Evolutionary conservation across 2,329 filamentous ascomycete genomes (phyloP).

Genomic region (Lecanosticta acicola): DNA sequence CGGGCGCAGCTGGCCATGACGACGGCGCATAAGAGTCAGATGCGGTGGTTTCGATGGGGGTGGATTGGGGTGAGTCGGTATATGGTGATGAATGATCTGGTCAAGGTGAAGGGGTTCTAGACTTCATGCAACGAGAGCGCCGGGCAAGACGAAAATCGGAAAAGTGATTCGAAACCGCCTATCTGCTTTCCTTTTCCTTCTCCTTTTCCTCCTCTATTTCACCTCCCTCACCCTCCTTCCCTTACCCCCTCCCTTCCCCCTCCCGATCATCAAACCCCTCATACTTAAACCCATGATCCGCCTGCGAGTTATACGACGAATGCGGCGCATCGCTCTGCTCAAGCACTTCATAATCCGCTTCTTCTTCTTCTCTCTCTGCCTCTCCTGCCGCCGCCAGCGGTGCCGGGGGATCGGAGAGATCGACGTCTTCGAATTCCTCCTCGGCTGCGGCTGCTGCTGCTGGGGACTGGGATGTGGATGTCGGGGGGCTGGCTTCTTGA

Average conservation of each 20-base stretch:
- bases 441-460: neutral
- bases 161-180: too few species aligned
- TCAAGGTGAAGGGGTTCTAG: slow-evolving; percentile 47
- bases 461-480: neutral
- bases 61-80: slow-evolving; percentile 90
- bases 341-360: slow-evolving; percentile 15
- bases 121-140: too few species aligned
- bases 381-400: too few species aligned
- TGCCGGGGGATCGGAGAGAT: slow-evolving; percentile 6
- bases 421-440: slow-evolving; percentile 9
- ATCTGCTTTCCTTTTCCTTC: too few species aligned
- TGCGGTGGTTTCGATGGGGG: slow-evolving; percentile 96
- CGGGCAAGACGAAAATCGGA: too few species aligned
- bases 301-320: slow-evolving; percentile 16
- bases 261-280: slow-evolving; percentile 12
- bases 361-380: slow-evolving; percentile 1
- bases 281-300: slow-evolving; percentile 20
- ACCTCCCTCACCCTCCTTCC: too few species aligned
- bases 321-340: slow-evolving; percentile 10
- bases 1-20: slow-evolving; percentile 83
- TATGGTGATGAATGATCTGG: slow-evolving; percentile 91
- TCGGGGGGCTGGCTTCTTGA: neutral
- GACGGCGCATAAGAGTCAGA: slow-evolving; percentile 84
- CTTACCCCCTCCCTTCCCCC: too few species aligned
- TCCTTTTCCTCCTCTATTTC: too few species aligned